Conservation (phyloP, 441 rosid species). For the Adansonia madagascariensis region DNA sequence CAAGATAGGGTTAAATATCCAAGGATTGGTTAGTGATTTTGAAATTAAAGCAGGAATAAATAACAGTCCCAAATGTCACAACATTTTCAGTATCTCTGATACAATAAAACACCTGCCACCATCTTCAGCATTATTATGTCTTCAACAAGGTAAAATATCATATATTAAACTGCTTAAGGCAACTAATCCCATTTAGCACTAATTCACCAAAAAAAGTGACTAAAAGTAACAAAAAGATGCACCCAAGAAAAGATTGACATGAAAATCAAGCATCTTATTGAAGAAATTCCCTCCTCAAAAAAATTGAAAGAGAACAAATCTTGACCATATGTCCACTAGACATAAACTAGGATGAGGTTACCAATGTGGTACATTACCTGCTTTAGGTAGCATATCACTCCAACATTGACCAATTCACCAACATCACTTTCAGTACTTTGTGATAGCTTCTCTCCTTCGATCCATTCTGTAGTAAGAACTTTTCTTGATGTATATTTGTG, state of each 20-base stretch:
- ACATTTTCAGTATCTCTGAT: not conserved
- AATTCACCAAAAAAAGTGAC: not conserved
- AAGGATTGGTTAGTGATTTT: not conserved
- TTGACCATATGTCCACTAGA: conserved; percentile 7
- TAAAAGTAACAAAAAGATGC: not conserved
- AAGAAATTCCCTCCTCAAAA: not conserved
- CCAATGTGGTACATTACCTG: conserved; percentile 56
- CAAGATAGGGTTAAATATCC: conserved; percentile 1
- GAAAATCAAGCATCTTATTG: conserved; percentile 5
- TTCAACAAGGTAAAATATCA: conserved; percentile 12
- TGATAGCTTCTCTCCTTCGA: conserved; percentile 92
- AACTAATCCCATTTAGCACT: not conserved
- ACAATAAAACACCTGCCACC: not conserved
- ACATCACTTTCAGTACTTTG: conserved; percentile 97
- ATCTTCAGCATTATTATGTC: not conserved
- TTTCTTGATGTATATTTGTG: conserved; percentile 85
- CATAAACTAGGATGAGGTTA: conserved; percentile 16
- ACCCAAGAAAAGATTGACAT: not conserved
- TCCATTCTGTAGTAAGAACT: conserved; percentile 92
- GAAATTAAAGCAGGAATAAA: not conserved
- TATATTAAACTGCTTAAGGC: not conserved
- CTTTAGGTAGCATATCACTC: conserved; percentile 96
- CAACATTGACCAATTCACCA: conserved; percentile 94
- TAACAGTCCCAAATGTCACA: not conserved
- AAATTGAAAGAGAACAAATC: not conserved